Percentiles rank a stretch among this genome's conserved stretches.
Conservation (phyloP, 2,329 filamentous ascomycete genomes). For the Ceratocystis diversiconidia region DNA sequence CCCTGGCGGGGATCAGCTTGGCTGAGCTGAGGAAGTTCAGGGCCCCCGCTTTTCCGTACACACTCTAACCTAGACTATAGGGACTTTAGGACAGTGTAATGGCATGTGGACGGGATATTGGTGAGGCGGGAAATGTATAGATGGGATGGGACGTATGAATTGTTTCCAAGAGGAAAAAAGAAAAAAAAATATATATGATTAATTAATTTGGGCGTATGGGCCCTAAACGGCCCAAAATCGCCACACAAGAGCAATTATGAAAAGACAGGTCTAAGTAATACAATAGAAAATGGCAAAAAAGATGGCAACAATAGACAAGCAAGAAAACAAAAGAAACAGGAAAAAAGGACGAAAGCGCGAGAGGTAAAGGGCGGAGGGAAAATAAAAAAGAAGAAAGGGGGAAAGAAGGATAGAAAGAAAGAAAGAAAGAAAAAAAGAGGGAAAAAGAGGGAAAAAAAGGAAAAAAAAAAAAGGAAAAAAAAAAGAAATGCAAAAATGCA, state of each 20-base stretch:
- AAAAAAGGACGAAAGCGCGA: neutral
- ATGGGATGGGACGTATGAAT: too few relatives aligned
- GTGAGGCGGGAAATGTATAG: too few relatives aligned
- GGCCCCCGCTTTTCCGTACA: neutral
- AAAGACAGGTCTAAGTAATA: slow-evolving; percentile 1
- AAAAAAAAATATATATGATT: neutral
- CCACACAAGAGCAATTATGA: neutral
- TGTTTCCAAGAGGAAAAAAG: neutral
- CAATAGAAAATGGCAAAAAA: neutral
- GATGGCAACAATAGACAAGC: neutral
- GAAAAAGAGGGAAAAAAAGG: neutral
- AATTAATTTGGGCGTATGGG: neutral
- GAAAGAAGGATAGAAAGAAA: neutral
- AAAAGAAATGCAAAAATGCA: neutral
- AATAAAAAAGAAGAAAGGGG: neutral
- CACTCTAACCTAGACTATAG: neutral
- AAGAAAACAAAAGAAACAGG: neutral
- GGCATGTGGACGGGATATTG: too few relatives aligned
- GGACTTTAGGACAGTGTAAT: too few relatives aligned
- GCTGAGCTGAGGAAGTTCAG: neutral
- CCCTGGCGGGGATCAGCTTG: neutral
- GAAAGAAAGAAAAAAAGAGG: neutral
- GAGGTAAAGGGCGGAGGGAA: neutral
- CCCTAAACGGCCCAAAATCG: neutral
- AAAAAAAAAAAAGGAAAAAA: neutral